A percentile compares a stretch with the other conserved stretches of the same genome.
These are phyloP conservation scores for Cladobotryum mycophilum DNA, from an alignment of 2,329 filamentous ascomycete species.

Conservation along the genomic window DNA sequence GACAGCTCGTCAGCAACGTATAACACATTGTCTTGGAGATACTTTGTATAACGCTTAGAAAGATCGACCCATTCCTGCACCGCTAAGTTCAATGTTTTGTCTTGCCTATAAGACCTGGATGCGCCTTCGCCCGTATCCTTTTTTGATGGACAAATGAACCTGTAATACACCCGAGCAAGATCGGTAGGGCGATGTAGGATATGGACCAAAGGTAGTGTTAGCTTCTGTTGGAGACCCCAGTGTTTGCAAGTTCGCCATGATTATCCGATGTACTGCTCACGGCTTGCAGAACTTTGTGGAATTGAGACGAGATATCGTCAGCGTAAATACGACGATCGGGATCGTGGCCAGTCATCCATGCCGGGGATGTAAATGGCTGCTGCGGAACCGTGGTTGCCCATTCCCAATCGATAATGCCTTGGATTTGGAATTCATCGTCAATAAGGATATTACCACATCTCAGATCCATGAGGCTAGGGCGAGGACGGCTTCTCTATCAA, in stretches of 20 bases:
- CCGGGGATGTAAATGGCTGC: conserved; percentile 14
- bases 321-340: neutral
- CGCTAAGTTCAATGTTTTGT: too few relatives aligned
- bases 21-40: too few relatives aligned
- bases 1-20: too few relatives aligned
- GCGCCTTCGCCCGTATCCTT: too few relatives aligned
- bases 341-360: conserved; percentile 16
- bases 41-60: too few relatives aligned
- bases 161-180: conserved; percentile 14
- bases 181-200: conserved; percentile 11
- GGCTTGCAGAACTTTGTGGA: conserved; percentile 10
- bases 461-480: conserved; percentile 17
- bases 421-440: conserved; percentile 16
- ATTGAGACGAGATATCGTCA: conserved; percentile 2
- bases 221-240: neutral
- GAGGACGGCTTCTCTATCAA: conserved; percentile 12
- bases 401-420: conserved; percentile 24
- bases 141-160: too few relatives aligned
- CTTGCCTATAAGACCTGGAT: too few relatives aligned
- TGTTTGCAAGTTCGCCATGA: conserved; percentile 4
- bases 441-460: conserved; percentile 21
- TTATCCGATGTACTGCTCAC: conserved; percentile 5
- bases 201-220: conserved; percentile 12
- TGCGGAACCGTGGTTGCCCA: conserved; percentile 15
- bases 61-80: too few relatives aligned